Evolutionary conservation across 1,284 basidiomycete genomes (phyloP).

Genomic region (Polyporus tsugae): DNA sequence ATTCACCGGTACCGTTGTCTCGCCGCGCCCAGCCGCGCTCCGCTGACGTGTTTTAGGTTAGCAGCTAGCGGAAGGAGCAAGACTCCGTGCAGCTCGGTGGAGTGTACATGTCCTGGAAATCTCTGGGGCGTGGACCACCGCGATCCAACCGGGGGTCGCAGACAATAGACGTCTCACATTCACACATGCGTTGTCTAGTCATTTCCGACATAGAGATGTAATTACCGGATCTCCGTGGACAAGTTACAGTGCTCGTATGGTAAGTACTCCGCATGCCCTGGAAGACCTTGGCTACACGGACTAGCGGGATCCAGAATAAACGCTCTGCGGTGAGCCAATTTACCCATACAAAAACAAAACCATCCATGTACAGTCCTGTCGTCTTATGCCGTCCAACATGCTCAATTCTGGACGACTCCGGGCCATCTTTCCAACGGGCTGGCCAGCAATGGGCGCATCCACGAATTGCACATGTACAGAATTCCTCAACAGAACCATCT

Average conservation of each 20-base stretch:
- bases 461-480: neutral
- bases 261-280: neutral
- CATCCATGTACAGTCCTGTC: neutral
- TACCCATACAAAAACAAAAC: neutral
- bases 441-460: neutral
- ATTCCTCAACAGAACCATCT: neutral
- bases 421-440: neutral
- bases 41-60: neutral
- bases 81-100: neutral
- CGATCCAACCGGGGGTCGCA: neutral
- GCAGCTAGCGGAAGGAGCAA: neutral
- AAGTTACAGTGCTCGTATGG: neutral
- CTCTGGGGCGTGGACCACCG: neutral
- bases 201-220: constrained; percentile 2
- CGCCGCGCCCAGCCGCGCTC: neutral
- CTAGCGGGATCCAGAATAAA: neutral
- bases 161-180: neutral
- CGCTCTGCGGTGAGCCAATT: neutral
- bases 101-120: neutral
- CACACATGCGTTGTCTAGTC: neutral
- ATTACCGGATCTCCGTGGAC: neutral
- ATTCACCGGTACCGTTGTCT: neutral
- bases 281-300: neutral
- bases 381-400: neutral
- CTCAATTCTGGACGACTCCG: constrained; percentile 2